Evolutionary conservation across 2,329 filamentous ascomycete species (phyloP), one percentile per base, ranked within the genome.

Genomic region (Beauveria scarabaeidicola): DNA sequence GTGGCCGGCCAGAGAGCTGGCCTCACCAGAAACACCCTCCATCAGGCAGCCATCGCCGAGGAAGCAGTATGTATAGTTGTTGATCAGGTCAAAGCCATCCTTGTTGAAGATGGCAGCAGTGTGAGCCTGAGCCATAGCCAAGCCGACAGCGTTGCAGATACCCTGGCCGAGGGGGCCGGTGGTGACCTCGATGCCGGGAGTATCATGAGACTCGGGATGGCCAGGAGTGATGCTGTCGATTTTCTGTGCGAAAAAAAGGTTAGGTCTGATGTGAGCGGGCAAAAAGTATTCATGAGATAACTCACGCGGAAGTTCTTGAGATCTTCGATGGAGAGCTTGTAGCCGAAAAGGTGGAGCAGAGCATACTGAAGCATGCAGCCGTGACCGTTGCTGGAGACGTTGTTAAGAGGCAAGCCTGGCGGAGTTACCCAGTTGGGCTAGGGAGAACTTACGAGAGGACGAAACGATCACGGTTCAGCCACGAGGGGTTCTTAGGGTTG

Each of bases 301-400:
- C 90, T 76, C 85, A 96, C 91, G 77, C 94, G 89, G 90, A 99
- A 99, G 69, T 81, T 78, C 86, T 97, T 99, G 69, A 99, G 77
- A 78, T 97, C 94, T 71, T 99, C 90, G 63, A 99, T 81, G 71
- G 84, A 84, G 68, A 99, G 69, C 64, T 79, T 84, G 76, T 96
- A 99, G 75, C 94, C 94, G 78, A 92, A 96, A 60, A 99, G 83
- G 82, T 99, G 94, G 70, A 99, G 89, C 68, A 99, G 85, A 71
- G 93, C 89, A 87, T 99, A 99, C 77, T 97, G 94, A 63, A 99
- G 90, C 92, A 99, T 96, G 85, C 94, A 99, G 69, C 88, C 94
- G 80, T 99, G 94, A 69, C 94, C 94, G 82, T 99, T 99, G 63
- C 92, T 97, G 69, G 13, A 5, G 17, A 52, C 50, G 59, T 66